These are phyloP conservation scores for Echeveria elegans DNA, from an alignment of 164 flowering plant genomes.

Conservation along the genomic window DNA sequence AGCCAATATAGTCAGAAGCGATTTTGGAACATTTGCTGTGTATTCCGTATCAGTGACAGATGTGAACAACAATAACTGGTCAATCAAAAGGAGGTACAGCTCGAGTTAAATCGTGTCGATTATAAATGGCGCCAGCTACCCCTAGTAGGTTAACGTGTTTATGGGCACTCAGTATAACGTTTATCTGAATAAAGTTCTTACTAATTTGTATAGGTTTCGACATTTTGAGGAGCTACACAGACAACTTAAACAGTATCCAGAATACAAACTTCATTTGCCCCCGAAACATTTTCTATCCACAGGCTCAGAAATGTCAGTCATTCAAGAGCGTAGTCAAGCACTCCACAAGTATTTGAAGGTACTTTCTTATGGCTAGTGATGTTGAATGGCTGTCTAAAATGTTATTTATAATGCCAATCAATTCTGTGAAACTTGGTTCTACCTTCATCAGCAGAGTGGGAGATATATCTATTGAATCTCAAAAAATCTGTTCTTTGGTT, in stretches of 20 bases:
- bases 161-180: background rate
- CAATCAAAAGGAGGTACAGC: constrained; percentile 94
- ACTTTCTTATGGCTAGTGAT: background rate
- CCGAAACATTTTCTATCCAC: constrained; percentile 96
- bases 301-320: constrained; percentile 72
- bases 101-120: constrained; percentile 4
- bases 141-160: background rate
- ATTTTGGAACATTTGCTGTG: constrained; percentile 80
- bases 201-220: constrained; percentile 50
- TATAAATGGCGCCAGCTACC: no score
- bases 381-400: background rate
- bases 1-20: constrained; percentile 93
- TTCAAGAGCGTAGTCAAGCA: constrained; percentile 80
- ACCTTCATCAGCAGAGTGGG: background rate
- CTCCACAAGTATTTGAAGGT: constrained; percentile 94
- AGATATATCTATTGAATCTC: no score
- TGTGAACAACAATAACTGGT: constrained; percentile 69
- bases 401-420: no score
- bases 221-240: constrained; percentile 98
- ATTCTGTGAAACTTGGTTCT: background rate
- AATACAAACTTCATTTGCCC: constrained; percentile 89
- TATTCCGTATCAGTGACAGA: constrained; percentile 94
- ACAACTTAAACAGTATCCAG: constrained; percentile 77
- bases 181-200: background rate
- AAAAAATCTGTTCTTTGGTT: background rate